A percentile compares a stretch with the other conserved stretches of the same genome.
These are phyloP conservation scores for Drechslerella coelobrocha DNA, from an alignment of 2,329 filamentous ascomycete genomes.

Conservation along the genomic window DNA sequence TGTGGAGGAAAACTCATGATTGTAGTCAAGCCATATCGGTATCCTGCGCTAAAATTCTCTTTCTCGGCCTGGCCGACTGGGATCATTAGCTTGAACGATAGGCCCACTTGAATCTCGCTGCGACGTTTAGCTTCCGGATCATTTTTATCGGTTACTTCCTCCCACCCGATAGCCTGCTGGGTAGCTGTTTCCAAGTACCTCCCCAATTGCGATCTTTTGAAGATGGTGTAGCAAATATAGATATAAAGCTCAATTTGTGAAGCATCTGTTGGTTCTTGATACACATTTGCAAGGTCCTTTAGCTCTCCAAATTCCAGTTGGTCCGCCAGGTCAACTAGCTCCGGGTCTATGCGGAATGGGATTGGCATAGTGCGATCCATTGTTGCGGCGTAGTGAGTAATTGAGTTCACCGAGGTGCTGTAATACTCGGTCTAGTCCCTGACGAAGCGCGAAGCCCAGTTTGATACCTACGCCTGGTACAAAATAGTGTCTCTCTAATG, in stretches of 20 bases:
- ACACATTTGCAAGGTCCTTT: slow-evolving; percentile 4
- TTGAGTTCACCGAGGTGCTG: background rate
- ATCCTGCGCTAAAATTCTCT: background rate
- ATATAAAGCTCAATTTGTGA: slow-evolving; percentile 16
- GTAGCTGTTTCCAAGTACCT: slow-evolving; percentile 11
- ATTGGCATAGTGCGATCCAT: slow-evolving; percentile 8
- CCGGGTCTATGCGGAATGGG: slow-evolving; percentile 10
- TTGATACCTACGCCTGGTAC: too few species aligned
- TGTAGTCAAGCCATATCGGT: background rate
- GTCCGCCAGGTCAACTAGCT: slow-evolving; percentile 2
- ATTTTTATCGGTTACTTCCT: background rate
- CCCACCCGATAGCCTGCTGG: slow-evolving; percentile 8
- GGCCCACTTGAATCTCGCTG: slow-evolving; percentile 3
- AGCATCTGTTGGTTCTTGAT: slow-evolving; percentile 5
- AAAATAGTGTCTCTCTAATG: background rate
- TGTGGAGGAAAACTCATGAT: slow-evolving; percentile 1
- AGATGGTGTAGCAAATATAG: slow-evolving; percentile 9
- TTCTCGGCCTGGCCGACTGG: background rate
- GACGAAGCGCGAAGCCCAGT: background rate
- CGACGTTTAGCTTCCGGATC: background rate
- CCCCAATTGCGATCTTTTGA: slow-evolving; percentile 7
- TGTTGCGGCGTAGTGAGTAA: background rate
- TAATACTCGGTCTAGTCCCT: background rate
- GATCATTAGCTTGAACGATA: slow-evolving; percentile 7
- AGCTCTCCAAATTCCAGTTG: slow-evolving; percentile 3